Evolutionary conservation across 208 protist genomes (phyloP).

Genomic region (Leptomonas seymouri): DNA sequence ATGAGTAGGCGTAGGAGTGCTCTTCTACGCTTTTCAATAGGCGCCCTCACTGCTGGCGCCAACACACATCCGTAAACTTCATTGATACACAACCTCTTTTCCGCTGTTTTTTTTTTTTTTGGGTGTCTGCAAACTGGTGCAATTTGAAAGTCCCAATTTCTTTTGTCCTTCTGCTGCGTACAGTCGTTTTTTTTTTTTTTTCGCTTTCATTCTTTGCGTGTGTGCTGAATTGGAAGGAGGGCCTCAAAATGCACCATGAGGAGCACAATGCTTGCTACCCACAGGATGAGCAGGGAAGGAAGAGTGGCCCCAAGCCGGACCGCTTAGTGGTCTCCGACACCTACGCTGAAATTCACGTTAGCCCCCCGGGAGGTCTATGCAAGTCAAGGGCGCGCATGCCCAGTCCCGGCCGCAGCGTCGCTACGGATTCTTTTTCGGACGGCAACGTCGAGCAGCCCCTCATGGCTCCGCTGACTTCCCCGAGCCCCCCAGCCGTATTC

Average conservation of each 20-base stretch:
- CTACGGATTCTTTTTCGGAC: neutral
- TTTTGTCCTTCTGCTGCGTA: too few species aligned
- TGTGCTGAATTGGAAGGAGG: too few species aligned
- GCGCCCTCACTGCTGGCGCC: too few species aligned
- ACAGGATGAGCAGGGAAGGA: neutral
- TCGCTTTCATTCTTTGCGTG: neutral
- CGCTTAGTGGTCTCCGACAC: neutral
- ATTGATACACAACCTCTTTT: too few species aligned
- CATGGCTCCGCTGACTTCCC: neutral
- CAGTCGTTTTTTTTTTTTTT: conserved; percentile 5
- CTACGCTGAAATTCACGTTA: conserved; percentile 3
- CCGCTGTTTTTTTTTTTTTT: neutral
- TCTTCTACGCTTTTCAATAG: too few species aligned
- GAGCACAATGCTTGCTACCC: conserved; percentile 2
- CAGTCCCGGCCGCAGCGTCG: neutral
- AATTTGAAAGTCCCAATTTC: too few species aligned
- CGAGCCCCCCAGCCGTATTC: neutral
- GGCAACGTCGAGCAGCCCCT: neutral
- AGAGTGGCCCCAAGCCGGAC: neutral
- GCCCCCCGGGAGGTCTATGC: neutral
- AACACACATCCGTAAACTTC: too few species aligned
- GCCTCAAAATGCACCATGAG: neutral
- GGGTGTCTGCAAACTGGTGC: too few species aligned
- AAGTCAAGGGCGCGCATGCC: neutral
- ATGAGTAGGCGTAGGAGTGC: too few species aligned